phyloP scores from a whole-genome alignment of 805 yeast genomes.

The Yarrowia yakushimensis region DNA sequence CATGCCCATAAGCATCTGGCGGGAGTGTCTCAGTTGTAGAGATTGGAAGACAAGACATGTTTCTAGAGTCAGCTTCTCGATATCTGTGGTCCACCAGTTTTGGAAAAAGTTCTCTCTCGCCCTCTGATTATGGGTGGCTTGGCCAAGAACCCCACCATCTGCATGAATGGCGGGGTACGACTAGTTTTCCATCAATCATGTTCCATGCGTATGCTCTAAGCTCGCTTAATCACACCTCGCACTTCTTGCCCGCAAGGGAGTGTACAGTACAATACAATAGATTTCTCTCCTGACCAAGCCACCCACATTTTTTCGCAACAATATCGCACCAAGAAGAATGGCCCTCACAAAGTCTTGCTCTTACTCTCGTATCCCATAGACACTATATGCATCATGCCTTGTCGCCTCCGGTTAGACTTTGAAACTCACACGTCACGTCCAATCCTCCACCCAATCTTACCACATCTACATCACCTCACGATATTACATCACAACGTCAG shows the following conservation, averaged over 20 bases:
- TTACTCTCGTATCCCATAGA: background rate
- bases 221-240: slow-evolving; percentile 3
- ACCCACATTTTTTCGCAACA: no score
- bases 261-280: background rate
- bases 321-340: background rate
- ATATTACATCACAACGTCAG: background rate
- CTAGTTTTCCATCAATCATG: background rate
- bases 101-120: no score
- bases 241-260: background rate
- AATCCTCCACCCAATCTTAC: slow-evolving; percentile 19
- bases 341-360: background rate
- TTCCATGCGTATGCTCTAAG: background rate
- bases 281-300: no score
- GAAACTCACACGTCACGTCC: slow-evolving; percentile 23
- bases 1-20: no score
- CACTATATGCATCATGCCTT: slow-evolving; percentile 2
- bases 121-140: background rate
- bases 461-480: background rate
- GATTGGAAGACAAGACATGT: no score
- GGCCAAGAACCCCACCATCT: background rate
- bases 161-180: slow-evolving; percentile 22
- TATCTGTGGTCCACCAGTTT: no score
- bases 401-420: slow-evolving; percentile 19
- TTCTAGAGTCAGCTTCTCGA: no score
- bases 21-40: no score